Percentiles rank a stretch among this genome's conserved stretches.
Conservation (phyloP, 192 early-diverging fungal species). For the Chytriomyces confervae region DNA sequence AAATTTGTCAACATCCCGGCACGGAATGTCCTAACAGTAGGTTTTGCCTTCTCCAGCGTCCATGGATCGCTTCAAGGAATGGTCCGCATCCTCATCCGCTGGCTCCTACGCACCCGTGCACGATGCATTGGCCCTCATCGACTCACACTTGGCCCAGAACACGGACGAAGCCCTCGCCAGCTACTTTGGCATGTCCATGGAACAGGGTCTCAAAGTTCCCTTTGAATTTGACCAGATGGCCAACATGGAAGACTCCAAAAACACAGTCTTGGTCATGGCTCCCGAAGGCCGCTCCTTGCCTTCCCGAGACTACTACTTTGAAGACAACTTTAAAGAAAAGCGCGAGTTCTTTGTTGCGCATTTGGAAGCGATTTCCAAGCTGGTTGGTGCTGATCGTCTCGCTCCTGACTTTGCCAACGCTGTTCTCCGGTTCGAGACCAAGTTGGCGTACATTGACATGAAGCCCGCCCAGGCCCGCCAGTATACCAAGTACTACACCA, state of each 20-base stretch:
- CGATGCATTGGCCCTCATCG: conserved; percentile 1
- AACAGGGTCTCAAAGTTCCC: neutral
- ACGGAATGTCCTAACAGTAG: neutral
- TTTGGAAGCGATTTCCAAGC: neutral
- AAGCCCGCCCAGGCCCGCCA: conserved; percentile 7
- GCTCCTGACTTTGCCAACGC: conserved; percentile 27
- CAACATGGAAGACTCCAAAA: conserved; percentile 2
- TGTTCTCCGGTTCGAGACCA: conserved; percentile 21
- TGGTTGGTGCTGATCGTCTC: conserved; percentile 17
- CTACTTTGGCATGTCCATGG: neutral
- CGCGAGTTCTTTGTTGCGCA: conserved; percentile 4
- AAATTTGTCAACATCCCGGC: too few species aligned
- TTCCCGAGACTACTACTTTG: conserved; percentile 31
- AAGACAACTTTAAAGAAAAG: conserved; percentile 21
- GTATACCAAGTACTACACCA: conserved; percentile 24
- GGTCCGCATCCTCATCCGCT: neutral
- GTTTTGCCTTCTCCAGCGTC: neutral
- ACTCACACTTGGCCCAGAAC: neutral
- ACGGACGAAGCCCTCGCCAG: conserved; percentile 2
- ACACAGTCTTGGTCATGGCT: neutral
- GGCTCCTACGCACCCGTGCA: conserved; percentile 12
- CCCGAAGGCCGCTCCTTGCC: conserved; percentile 8
- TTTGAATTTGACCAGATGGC: neutral
- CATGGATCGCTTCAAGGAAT: conserved; percentile 14
- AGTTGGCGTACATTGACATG: conserved; percentile 19